These are phyloP conservation scores for Camelina laxa DNA, from an alignment of 345 rosid genomes.

Conservation along the genomic window DNA sequence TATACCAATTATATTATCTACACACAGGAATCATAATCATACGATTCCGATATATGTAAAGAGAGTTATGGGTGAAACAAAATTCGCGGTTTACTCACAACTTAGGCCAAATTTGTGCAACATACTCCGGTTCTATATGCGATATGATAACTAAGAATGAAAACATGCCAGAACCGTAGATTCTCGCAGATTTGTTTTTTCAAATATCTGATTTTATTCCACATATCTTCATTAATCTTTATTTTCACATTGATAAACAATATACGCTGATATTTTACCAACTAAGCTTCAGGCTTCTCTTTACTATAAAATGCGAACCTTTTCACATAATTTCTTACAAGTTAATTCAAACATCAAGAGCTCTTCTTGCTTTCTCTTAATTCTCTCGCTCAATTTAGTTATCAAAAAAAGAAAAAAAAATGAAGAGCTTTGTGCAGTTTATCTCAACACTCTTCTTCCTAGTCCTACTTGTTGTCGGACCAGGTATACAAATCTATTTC, in stretches of 20 bases:
- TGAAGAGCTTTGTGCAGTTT: constrained; percentile 1
- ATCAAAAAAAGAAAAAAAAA: neutral
- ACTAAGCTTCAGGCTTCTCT: neutral
- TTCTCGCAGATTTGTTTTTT: no score
- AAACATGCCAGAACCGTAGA: no score
- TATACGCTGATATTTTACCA: constrained; percentile 4
- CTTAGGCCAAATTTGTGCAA: no score
- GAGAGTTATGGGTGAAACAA: no score
- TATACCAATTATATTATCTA: no score
- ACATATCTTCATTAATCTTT: neutral
- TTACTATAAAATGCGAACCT: constrained; percentile 7
- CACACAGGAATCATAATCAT: no score
- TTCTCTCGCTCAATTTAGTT: neutral
- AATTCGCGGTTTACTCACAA: no score
- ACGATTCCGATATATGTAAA: no score
- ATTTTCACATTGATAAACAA: neutral
- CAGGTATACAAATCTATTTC: neutral
- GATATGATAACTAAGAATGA: no score
- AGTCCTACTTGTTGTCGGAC: neutral
- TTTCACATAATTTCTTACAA: constrained; percentile 8
- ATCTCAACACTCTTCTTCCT: neutral
- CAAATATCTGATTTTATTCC: constrained; percentile 1
- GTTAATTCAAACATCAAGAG: neutral
- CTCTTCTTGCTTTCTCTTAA: neutral
- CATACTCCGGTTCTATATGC: no score